Percentiles rank a stretch among this genome's conserved stretches.
These are phyloP conservation scores for Lepiota venenata DNA, from an alignment of 768 basidiomycete genomes.

Conservation along the genomic window DNA sequence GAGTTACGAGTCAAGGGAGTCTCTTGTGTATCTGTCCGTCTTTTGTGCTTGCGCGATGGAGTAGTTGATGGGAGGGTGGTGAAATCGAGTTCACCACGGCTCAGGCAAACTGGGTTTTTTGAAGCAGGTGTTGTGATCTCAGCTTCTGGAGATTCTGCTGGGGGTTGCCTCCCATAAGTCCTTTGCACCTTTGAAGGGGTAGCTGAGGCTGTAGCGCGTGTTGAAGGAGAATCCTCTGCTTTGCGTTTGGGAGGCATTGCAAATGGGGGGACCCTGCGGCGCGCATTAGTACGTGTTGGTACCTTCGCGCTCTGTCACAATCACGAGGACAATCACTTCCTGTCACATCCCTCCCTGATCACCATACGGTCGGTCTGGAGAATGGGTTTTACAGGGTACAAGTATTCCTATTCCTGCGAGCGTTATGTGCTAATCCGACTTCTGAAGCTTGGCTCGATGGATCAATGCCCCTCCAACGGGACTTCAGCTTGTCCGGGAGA, in stretches of 20 bases:
- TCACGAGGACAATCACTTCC: neutral
- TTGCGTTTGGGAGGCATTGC: constrained; percentile 47
- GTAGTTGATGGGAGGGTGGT: neutral
- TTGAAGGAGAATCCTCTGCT: constrained; percentile 25
- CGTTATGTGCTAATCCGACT: constrained; percentile 2
- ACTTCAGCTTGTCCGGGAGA: constrained; percentile 63
- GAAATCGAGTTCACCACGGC: neutral
- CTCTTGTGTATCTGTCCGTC: neutral
- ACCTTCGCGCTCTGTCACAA: constrained; percentile 2
- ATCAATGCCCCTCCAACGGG: constrained; percentile 77
- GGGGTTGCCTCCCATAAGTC: constrained; percentile 2
- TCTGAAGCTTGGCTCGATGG: constrained; percentile 70
- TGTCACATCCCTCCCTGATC: neutral
- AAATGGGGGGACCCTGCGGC: too few species aligned
- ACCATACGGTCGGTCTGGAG: neutral
- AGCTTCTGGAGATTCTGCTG: neutral
- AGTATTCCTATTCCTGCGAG: neutral
- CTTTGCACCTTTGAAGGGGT: neutral
- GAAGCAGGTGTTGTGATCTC: neutral
- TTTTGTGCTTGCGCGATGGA: neutral
- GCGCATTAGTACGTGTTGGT: neutral
- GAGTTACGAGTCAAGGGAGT: neutral
- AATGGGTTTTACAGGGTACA: constrained; percentile 66
- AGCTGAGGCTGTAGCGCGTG: constrained; percentile 18
- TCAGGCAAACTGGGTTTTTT: neutral